phyloP scores from a whole-genome alignment of 805 yeast species.

The Ogataea wickerhamii region DNA sequence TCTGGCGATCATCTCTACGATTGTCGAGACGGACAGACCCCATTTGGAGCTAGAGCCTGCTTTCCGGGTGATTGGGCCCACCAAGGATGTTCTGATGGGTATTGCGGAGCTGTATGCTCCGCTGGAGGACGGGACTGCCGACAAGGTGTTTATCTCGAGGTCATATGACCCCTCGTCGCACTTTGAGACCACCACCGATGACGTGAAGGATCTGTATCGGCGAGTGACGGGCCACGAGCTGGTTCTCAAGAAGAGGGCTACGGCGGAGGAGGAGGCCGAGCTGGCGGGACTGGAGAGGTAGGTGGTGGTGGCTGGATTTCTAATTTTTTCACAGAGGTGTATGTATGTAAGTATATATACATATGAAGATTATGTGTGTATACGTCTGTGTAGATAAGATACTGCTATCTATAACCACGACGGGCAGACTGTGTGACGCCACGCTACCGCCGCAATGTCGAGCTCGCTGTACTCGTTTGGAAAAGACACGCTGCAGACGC shows the following conservation, averaged over 20 bases:
- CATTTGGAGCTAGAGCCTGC: conserved; percentile 93
- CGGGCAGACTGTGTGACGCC: too few species aligned
- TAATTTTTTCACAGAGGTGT: too few species aligned
- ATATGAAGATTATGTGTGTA: too few species aligned
- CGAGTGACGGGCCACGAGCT: conserved; percentile 91
- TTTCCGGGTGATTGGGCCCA: conserved; percentile 79
- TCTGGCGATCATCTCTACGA: conserved; percentile 90
- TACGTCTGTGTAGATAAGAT: too few species aligned
- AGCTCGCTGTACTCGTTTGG: conserved; percentile 59
- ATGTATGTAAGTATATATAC: too few species aligned
- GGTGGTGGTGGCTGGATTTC: too few species aligned
- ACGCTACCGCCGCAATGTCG: conserved; percentile 34
- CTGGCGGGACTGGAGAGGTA: conserved; percentile 31
- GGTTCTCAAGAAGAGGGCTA: conserved; percentile 73
- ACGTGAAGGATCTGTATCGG: conserved; percentile 89
- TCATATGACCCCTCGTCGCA: conserved; percentile 94
- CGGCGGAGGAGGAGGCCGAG: conserved; percentile 60
- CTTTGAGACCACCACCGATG: conserved; percentile 94
- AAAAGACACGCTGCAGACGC: conserved; percentile 52
- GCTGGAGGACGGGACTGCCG: conserved; percentile 71
- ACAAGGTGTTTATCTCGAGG: conserved; percentile 76
- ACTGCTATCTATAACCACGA: too few species aligned
- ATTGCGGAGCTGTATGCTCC: conserved; percentile 91
- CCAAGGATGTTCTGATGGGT: conserved; percentile 86
- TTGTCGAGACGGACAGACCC: conserved; percentile 90